Percentiles rank a stretch among this genome's conserved stretches.
Evolutionary conservation across 2,329 filamentous ascomycete genomes (phyloP).

Genomic region (Phyllosticta citrichinensis): DNA sequence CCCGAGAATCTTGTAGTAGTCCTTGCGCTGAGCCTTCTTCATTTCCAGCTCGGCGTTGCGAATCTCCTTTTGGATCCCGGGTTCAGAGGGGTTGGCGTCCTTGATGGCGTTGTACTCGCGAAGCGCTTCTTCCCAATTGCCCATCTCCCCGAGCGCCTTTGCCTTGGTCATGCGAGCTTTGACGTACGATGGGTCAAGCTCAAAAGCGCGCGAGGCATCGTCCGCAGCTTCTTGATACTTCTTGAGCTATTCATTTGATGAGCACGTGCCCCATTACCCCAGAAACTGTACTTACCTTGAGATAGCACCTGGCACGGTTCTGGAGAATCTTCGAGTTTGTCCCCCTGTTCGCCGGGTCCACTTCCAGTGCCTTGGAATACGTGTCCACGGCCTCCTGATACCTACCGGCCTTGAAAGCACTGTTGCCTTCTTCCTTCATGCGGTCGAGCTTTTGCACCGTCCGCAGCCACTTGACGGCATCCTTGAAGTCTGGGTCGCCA

Average conservation of each 20-base stretch:
- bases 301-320: conserved; percentile 79
- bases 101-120: conserved; percentile 79
- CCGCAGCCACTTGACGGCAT: conserved; percentile 78
- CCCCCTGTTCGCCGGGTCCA: conserved; percentile 81
- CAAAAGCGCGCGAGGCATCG: conserved; percentile 77
- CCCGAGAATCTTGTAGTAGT: conserved; percentile 96
- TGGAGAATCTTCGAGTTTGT: conserved; percentile 92
- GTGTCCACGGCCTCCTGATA: conserved; percentile 74
- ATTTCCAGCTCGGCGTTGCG: conserved; percentile 85
- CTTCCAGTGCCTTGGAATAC: conserved; percentile 70
- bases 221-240: conserved; percentile 69
- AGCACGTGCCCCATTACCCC: conserved; percentile 3
- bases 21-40: conserved; percentile 95
- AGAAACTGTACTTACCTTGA: conserved; percentile 37
- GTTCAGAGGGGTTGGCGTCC: conserved; percentile 74
- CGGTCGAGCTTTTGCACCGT: conserved; percentile 86
- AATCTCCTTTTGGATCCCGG: conserved; percentile 71
- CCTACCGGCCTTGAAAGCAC: conserved; percentile 74
- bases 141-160: conserved; percentile 74
- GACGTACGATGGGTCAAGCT: conserved; percentile 71
- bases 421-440: conserved; percentile 90
- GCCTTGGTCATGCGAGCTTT: conserved; percentile 93
- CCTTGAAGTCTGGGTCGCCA: conserved; percentile 84
- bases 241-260: conserved; percentile 51
- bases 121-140: conserved; percentile 85